phyloP scores from a whole-genome alignment of 2,329 filamentous ascomycete species.

The Zymoseptoria ardabiliae region DNA sequence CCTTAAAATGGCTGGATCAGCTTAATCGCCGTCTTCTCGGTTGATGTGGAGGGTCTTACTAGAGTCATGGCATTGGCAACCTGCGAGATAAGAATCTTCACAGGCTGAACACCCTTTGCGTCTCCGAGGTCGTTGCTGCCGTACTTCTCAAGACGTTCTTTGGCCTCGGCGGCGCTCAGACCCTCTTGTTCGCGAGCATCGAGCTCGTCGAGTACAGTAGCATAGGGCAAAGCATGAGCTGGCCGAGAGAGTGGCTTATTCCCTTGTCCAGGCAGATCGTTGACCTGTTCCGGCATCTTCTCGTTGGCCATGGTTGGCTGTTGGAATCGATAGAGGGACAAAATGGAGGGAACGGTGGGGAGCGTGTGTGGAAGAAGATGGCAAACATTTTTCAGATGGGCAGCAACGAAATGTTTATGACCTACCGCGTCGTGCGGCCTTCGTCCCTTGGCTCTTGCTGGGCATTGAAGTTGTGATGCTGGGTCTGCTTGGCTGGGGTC shows the following conservation, averaged over 20 bases:
- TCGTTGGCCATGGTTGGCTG: neutral
- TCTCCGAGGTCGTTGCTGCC: conserved; percentile 66
- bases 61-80: conserved; percentile 72
- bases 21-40: neutral
- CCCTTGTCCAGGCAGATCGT: conserved; percentile 25
- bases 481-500: neutral
- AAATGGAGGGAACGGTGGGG: neutral
- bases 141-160: conserved; percentile 51
- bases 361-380: neutral
- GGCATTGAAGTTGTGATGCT: neutral
- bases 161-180: conserved; percentile 53
- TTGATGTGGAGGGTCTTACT: neutral
- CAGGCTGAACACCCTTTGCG: conserved; percentile 59
- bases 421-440: neutral
- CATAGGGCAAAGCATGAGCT: conserved; percentile 54
- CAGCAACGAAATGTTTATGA: neutral
- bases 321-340: neutral
- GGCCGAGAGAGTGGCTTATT: conserved; percentile 52
- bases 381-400: neutral
- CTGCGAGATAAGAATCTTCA: conserved; percentile 65
- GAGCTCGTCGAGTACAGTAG: conserved; percentile 49
- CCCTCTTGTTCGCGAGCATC: conserved; percentile 61
- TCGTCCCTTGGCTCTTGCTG: neutral
- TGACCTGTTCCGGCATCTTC: neutral
- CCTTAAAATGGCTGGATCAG: conserved; percentile 24